A percentile compares a stretch with the other conserved stretches of the same genome.
These are phyloP conservation scores for Suhomyces sp. DNA, from an alignment of 805 yeast species.

Conservation along the genomic window DNA sequence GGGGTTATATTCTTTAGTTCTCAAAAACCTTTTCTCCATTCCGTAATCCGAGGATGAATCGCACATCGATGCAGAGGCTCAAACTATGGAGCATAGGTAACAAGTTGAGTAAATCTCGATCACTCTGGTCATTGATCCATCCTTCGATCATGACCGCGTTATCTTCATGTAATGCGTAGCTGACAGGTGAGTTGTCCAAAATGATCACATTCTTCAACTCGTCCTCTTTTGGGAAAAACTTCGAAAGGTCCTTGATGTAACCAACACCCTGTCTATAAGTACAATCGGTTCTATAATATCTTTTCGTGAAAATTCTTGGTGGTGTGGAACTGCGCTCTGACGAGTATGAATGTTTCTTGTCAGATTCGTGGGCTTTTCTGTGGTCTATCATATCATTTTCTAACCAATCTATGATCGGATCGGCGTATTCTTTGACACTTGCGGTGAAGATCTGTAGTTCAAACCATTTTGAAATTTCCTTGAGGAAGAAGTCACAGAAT, in stretches of 20 bases:
- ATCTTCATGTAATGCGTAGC: constrained; percentile 77
- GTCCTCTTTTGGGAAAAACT: constrained; percentile 56
- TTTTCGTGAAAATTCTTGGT: constrained; percentile 44
- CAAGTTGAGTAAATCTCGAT: constrained; percentile 75
- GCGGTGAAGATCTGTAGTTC: constrained; percentile 92
- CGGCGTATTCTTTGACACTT: constrained; percentile 91
- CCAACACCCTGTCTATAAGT: constrained; percentile 76
- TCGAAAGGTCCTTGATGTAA: constrained; percentile 57
- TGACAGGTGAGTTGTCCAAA: constrained; percentile 90
- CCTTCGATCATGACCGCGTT: constrained; percentile 95
- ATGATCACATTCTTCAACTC: constrained; percentile 72
- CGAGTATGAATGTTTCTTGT: constrained; percentile 10
- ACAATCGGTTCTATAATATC: constrained; percentile 82
- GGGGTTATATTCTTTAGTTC: constrained; percentile 1
- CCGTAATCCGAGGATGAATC: constrained; percentile 72
- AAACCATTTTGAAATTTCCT: constrained; percentile 81
- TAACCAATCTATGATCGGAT: constrained; percentile 91
- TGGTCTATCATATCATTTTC: constrained; percentile 54
- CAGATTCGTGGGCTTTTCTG: constrained; percentile 12
- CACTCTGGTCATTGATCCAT: constrained; percentile 97
- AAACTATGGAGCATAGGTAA: constrained; percentile 78
- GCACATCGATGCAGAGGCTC: constrained; percentile 79
- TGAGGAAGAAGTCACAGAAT: constrained; percentile 78
- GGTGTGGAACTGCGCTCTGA: constrained; percentile 1
- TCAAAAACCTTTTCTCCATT: constrained; percentile 68